phyloP scores from a whole-genome alignment of 495 filamentous ascomycete genomes.

The Podospora fimiseda region DNA sequence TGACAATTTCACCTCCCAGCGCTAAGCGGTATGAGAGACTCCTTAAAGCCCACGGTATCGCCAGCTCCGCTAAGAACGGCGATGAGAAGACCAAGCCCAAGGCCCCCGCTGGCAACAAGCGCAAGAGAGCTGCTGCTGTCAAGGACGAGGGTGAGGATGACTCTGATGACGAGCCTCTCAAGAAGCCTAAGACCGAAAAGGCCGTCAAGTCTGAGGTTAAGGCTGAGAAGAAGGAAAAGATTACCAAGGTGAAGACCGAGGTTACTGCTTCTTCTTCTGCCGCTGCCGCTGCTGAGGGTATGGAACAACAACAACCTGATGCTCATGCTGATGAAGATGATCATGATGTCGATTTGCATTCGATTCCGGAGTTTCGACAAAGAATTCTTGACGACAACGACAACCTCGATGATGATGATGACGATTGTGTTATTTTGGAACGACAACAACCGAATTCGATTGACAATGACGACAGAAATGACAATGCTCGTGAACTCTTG shows the following conservation, averaged over 20 bases:
- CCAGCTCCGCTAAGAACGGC: not conserved
- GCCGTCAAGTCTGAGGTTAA: constrained; percentile 6
- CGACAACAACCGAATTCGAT: not conserved
- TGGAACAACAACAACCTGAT: not conserved
- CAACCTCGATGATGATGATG: not conserved
- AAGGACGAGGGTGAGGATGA: constrained; percentile 5
- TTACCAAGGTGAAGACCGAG: constrained; percentile 6
- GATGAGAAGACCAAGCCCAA: not conserved
- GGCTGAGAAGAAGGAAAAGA: not conserved
- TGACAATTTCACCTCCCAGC: constrained; percentile 24
- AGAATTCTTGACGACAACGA: not conserved
- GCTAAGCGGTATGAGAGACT: constrained; percentile 62
- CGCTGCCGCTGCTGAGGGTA: constrained; percentile 1
- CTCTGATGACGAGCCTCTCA: not conserved
- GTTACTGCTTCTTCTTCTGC: too few species aligned
- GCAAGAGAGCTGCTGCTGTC: constrained; percentile 1
- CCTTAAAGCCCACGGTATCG: constrained; percentile 50
- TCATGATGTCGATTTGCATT: not conserved
- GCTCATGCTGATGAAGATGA: not conserved
- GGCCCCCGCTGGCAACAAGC: not conserved
- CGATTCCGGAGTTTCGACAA: not conserved
- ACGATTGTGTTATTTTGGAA: not conserved
- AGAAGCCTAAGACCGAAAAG: constrained; percentile 5
- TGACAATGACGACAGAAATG: too few species aligned
- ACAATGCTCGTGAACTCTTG: too few species aligned